Conservation (phyloP, 2,329 filamentous ascomycete species). For the Cercospora beticola region DNA sequence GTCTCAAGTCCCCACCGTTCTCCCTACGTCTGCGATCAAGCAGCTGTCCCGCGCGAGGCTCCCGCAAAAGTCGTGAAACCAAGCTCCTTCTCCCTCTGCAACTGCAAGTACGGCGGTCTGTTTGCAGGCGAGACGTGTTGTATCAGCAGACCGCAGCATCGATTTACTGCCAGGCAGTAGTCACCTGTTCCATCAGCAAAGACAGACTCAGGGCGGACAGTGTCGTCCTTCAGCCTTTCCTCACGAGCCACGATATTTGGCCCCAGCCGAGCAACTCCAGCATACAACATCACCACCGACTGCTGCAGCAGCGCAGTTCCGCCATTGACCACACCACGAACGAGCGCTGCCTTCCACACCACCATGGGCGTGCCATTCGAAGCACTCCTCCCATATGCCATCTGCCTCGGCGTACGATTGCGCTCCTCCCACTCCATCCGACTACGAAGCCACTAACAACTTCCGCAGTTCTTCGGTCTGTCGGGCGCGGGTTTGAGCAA, state of each 20-base stretch:
- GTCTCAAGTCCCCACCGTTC: slow-evolving; percentile 11
- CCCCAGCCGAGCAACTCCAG: slow-evolving; percentile 11
- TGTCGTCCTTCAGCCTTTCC: background rate
- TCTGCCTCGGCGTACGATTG: slow-evolving; percentile 57
- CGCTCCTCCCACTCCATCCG: background rate
- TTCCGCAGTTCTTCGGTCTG: slow-evolving; percentile 59
- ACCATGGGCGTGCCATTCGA: slow-evolving; percentile 66
- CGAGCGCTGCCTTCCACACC: slow-evolving; percentile 6
- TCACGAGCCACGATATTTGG: slow-evolving; percentile 9
- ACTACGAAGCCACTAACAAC: slow-evolving; percentile 14
- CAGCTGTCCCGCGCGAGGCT: background rate
- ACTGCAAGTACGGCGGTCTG: background rate
- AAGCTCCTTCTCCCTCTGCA: background rate
- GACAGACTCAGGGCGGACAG: background rate
- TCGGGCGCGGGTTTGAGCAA: slow-evolving; percentile 59
- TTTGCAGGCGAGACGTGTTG: background rate
- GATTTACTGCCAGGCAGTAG: background rate
- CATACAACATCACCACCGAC: background rate
- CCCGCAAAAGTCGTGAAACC: background rate
- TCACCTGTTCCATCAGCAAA: background rate
- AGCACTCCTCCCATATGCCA: slow-evolving; percentile 62
- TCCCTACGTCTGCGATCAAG: slow-evolving; percentile 11
- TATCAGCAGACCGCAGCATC: background rate
- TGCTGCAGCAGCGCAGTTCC: background rate
- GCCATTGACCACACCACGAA: slow-evolving; percentile 4